These are phyloP conservation scores for Plasmodium vinckei DNA, from an alignment of 169 alveolate genomes.

Conservation along the genomic window DNA sequence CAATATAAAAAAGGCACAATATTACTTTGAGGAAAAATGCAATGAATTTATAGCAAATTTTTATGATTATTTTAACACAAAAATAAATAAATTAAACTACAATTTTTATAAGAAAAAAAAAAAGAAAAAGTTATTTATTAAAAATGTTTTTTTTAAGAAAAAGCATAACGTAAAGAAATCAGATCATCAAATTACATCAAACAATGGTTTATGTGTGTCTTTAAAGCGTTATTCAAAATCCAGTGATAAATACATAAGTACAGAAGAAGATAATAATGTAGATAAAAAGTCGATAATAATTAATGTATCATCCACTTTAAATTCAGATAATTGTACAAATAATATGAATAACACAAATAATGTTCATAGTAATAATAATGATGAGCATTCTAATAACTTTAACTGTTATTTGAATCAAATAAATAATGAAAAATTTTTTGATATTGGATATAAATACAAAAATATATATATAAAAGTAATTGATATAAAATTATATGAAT, in stretches of 20 bases:
- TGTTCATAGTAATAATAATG: slow-evolving; percentile 16
- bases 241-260: slow-evolving; percentile 31
- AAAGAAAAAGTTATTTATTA: slow-evolving; percentile 11
- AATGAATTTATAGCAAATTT: slow-evolving; percentile 51
- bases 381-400: slow-evolving; percentile 8
- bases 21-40: slow-evolving; percentile 46
- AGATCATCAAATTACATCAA: slow-evolving; percentile 23
- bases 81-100: slow-evolving; percentile 26
- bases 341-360: slow-evolving; percentile 17
- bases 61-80: slow-evolving; percentile 22
- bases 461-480: slow-evolving; percentile 73
- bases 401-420: slow-evolving; percentile 11
- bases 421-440: slow-evolving; percentile 34
- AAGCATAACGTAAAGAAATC: slow-evolving; percentile 22
- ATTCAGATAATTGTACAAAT: slow-evolving; percentile 51
- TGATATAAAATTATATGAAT: slow-evolving; percentile 60
- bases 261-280: slow-evolving; percentile 55
- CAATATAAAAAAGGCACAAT: slow-evolving; percentile 54
- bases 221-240: slow-evolving; percentile 20
- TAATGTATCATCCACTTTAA: slow-evolving; percentile 55
- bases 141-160: slow-evolving; percentile 31
- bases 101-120: slow-evolving; percentile 39
- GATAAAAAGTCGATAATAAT: slow-evolving; percentile 48
- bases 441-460: slow-evolving; percentile 62
- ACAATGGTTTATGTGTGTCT: slow-evolving; percentile 41